Percentiles rank a stretch among this genome's conserved stretches.
These are phyloP conservation scores for Aspergillus bridgeri DNA, from an alignment of 495 filamentous ascomycete species.

Conservation along the genomic window DNA sequence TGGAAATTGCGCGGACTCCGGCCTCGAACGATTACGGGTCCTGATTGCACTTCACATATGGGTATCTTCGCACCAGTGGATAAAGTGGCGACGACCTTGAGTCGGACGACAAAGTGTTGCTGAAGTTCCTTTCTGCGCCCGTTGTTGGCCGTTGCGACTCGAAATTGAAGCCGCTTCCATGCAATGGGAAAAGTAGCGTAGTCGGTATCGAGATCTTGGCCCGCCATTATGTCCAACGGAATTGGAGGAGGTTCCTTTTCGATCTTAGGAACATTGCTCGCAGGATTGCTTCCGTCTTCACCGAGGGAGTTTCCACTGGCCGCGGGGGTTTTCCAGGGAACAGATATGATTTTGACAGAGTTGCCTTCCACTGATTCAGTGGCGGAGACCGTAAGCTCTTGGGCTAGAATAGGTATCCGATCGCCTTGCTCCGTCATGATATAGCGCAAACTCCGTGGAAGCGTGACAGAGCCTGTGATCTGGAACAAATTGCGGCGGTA, in stretches of 20 bases:
- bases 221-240: conserved; percentile 68
- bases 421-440: conserved; percentile 77
- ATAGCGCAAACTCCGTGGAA: conserved; percentile 68
- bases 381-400: conserved; percentile 77
- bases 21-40: conserved; percentile 73
- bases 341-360: conserved; percentile 83
- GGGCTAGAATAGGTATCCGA: conserved; percentile 66
- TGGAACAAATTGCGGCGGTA: conserved; percentile 90
- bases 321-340: conserved; percentile 87
- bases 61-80: conserved; percentile 65
- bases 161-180: conserved; percentile 91
- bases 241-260: conserved; percentile 67
- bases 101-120: conserved; percentile 74
- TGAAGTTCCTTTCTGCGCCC: conserved; percentile 75
- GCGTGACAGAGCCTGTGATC: conserved; percentile 75
- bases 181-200: conserved; percentile 78
- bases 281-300: conserved; percentile 42
- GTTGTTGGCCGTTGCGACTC: conserved; percentile 84
- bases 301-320: conserved; percentile 55
- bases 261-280: conserved; percentile 51
- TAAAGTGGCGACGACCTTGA: conserved; percentile 70
- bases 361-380: conserved; percentile 90
- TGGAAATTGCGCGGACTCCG: conserved; percentile 79
- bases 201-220: conserved; percentile 73
- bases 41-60: conserved; percentile 68